These are phyloP conservation scores for Colletotrichum melonis DNA, from an alignment of 2,329 filamentous ascomycete genomes.

Conservation along the genomic window DNA sequence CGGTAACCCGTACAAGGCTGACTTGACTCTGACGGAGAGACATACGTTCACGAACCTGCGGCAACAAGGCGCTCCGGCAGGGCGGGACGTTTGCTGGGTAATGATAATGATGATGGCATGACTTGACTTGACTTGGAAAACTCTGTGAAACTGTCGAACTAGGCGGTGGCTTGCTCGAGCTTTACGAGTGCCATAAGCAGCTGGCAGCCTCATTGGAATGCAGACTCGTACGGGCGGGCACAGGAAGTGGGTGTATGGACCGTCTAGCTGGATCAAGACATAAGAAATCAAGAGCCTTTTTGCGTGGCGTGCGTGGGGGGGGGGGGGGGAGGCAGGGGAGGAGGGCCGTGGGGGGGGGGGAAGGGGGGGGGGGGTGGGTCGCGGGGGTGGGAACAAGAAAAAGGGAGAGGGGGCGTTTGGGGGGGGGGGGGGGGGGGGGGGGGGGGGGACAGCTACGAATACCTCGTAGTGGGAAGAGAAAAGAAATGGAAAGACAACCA, in stretches of 20 bases:
- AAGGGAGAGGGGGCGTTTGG: too few species aligned
- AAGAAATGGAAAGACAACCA: background rate
- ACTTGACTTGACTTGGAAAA: background rate
- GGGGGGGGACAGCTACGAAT: background rate
- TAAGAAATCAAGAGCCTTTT: background rate
- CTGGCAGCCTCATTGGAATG: background rate
- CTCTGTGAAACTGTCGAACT: background rate
- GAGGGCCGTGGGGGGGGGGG: too few species aligned
- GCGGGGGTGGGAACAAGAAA: too few species aligned
- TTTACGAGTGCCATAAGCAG: background rate
- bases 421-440: too few species aligned
- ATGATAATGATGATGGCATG: background rate
- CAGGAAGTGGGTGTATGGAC: background rate
- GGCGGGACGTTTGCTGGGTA: background rate
- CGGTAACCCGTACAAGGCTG: background rate
- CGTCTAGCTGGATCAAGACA: conserved; percentile 26
- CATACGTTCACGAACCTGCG: background rate
- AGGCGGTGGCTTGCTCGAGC: background rate
- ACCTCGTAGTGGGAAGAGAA: background rate
- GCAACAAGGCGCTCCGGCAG: conserved; percentile 7
- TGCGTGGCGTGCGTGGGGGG: background rate
- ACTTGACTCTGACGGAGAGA: conserved; percentile 4
- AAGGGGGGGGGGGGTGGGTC: too few species aligned
- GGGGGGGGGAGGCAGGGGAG: too few species aligned
- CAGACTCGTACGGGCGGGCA: background rate